Evolutionary conservation across 306 rosid genomes (phyloP).

Genomic region (Cajanus cajan): DNA sequence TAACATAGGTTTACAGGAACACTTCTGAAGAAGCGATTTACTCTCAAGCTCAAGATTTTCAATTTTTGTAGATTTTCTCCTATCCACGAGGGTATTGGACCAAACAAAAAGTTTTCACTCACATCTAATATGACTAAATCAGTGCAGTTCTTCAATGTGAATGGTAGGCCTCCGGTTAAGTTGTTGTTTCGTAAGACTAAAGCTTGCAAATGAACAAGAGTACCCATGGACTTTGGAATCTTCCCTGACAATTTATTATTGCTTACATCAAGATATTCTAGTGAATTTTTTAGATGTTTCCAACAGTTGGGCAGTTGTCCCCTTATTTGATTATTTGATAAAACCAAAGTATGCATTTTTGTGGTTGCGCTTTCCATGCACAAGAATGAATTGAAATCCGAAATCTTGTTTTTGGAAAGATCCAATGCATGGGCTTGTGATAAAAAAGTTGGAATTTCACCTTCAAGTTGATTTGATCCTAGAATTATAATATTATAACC

Average conservation of each 20-base stretch:
- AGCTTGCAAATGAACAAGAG: background rate
- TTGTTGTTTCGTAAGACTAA: constrained; percentile 18
- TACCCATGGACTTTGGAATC: constrained; percentile 1
- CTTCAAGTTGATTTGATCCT: constrained; percentile 13
- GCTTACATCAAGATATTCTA: constrained; percentile 1
- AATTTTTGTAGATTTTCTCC: background rate
- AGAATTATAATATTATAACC: background rate
- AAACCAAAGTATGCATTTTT: background rate
- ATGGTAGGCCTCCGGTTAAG: constrained; percentile 20
- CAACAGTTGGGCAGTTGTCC: constrained; percentile 9
- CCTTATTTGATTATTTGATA: constrained; percentile 16
- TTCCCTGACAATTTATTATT: background rate
- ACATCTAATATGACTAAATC: background rate
- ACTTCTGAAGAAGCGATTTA: background rate
- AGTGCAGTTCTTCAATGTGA: background rate
- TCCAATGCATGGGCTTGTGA: background rate
- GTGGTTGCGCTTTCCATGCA: background rate
- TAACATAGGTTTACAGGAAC: background rate
- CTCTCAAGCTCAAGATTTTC: background rate
- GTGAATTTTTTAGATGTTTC: background rate
- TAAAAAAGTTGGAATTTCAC: background rate
- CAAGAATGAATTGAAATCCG: background rate
- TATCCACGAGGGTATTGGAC: background rate
- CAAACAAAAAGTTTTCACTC: background rate
- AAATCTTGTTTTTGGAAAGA: background rate